Base-by-base conservation (phyloP, 192 early-diverging fungal genomes). In the Coemansia sp. region DNA sequence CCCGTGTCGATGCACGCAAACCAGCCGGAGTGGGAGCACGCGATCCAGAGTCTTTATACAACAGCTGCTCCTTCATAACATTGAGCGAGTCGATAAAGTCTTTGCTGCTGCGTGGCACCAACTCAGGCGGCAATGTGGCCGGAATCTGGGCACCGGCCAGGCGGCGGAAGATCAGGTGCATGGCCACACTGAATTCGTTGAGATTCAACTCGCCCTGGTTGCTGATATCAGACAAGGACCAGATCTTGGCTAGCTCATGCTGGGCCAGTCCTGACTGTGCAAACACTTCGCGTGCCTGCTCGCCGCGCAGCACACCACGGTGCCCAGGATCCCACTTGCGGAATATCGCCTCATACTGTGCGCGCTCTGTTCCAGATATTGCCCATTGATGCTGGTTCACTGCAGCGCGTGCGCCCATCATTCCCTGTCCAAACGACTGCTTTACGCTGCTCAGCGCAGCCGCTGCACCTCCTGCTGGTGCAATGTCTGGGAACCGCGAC, bases 171-270 rank as follows among this genome's bases (percentile, higher is more conserved):
- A 97, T 90, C 15, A 98, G 74, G 74, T 97, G 93, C 96, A 98
- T 98, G 20, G 94, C 95, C 9, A 97, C 92, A 37, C 93, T 88
- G 68, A 98, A 98, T 73, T 97, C 96, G 78, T 96, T 92, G 15
- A 86, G 66, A 64, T 97, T 95, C 54, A 98, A 86, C 68, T 94
- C 94, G 42, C 94, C 96, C 46, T 76, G 71, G 54, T 74, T 76
- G 40, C 54, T 68, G 44, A 61, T 73, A 14, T 82, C 81, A 15
- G 76, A 62, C 52, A 75, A 52, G 2, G 62, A 37, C 86, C 86
- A 87, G 25, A 87, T 73, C 42, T 75, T 68, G 60, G 82, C 82
- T 66, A 87, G 69, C 42, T 83, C 84, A 17, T 64, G 52, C 36
- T 83, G 76, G 17, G 74, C 38, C 37, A 87, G 53, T 3, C 81